A percentile compares a stretch with the other conserved stretches of the same genome.
Evolutionary conservation across 1,284 basidiomycete genomes (phyloP).

Genomic region (Mycocalia duriaeana): DNA sequence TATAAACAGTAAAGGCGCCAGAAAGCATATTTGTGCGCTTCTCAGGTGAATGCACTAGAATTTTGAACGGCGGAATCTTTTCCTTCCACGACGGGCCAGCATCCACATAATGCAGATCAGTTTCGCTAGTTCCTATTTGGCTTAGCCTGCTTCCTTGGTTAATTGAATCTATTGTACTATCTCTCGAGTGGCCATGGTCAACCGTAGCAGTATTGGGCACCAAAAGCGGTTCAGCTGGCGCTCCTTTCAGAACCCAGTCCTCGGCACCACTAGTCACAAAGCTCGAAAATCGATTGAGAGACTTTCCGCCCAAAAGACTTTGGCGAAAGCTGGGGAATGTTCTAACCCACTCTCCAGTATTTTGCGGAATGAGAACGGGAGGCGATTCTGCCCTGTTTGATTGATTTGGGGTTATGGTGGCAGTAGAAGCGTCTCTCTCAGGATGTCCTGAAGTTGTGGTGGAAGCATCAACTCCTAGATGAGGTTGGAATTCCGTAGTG

Average conservation of each 20-base stretch:
- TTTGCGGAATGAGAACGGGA: conserved; percentile 57
- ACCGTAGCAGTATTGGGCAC: too few relatives aligned
- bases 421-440: conserved; percentile 36
- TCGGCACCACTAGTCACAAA: conserved; percentile 85
- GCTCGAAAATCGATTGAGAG: conserved; percentile 75
- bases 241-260: conserved; percentile 68
- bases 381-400: conserved; percentile 35
- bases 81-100: conserved; percentile 70
- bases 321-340: conserved; percentile 64
- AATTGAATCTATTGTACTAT: conserved; percentile 17
- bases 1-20: conserved; percentile 76
- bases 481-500: conserved; percentile 53
- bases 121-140: conserved; percentile 43
- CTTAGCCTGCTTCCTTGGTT: conserved; percentile 29
- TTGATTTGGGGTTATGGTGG: conserved; percentile 49
- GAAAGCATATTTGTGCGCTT: too few relatives aligned
- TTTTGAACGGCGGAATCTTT: conserved; percentile 65
- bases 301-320: conserved; percentile 70
- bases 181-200: conserved; percentile 17
- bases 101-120: conserved; percentile 70
- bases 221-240: background rate
- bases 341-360: conserved; percentile 65
- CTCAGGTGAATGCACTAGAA: conserved; percentile 76
- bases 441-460: conserved; percentile 18
- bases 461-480: conserved; percentile 39